phyloP scores from a whole-genome alignment of 345 rosid genomes.

The Citrus medica region DNA sequence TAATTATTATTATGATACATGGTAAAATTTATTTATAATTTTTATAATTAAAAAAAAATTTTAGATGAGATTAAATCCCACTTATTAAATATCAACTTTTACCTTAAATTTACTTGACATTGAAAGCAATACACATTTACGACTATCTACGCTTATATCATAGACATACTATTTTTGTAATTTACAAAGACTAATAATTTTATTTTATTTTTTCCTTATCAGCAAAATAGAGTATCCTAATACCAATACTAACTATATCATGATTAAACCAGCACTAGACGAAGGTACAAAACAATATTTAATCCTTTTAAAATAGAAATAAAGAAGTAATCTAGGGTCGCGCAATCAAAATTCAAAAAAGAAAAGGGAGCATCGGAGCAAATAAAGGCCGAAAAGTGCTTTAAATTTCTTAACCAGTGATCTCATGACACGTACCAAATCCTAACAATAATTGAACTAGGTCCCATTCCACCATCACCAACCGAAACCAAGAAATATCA shows the following conservation, averaged over 20 bases:
- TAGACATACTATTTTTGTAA: not conserved
- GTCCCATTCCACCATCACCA: not conserved
- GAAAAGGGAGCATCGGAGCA: no score
- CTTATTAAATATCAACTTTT: fast-evolving
- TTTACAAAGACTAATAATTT: no score
- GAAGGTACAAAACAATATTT: not conserved
- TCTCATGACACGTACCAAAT: not conserved
- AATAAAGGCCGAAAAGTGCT: not conserved
- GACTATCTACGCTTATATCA: no score
- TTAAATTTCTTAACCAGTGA: not conserved
- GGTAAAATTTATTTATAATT: no score
- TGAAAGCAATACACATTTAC: not conserved
- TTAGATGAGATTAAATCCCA: no score
- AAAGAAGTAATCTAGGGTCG: not conserved
- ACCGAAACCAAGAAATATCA: not conserved
- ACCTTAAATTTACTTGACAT: no score
- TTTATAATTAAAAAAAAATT: no score
- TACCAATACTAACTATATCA: not conserved
- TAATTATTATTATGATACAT: no score
- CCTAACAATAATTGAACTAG: not conserved
- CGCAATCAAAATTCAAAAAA: not conserved
- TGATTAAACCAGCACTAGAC: not conserved
- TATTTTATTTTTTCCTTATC: not conserved
- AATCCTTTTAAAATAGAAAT: not conserved
- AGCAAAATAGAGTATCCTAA: not conserved